Evolutionary conservation across 2,329 filamentous ascomycete genomes (phyloP), one percentile per base, ranked within the genome.

Genomic region (Penicillium sp.): DNA sequence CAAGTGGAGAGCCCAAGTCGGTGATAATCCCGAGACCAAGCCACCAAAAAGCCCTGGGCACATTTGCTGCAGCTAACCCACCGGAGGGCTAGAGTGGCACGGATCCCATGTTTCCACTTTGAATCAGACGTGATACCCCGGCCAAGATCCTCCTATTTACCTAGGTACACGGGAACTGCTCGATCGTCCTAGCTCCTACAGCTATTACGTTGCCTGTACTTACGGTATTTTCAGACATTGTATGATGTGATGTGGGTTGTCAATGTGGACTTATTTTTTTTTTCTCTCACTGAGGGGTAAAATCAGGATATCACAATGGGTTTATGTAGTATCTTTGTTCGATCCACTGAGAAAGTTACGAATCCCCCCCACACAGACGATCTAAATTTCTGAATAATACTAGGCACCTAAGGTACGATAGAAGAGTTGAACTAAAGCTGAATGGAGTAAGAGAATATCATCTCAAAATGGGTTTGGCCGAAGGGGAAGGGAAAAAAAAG

Each of bases 11-110:
- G 36, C 53, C 57, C 25, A 61, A 57, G 54, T 60, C 58, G 61
- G 58, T 59, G 55, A 61, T 64, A 55, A 56, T 57, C 58, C 64
- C 64, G 61, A 60, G n/a, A 62, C 43, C 54, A 62, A 62, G 60
- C 58, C 55, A 57, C 55, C 51, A 34, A 16, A 51, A 51, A 52
- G 52, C 44, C 61, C 31, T 6, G 31, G 31, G 31, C 54, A 50
- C 55, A 3, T 13, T 34, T 29, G 36, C 62, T 64, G 62, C 62
- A 66, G 46, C 61, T 65, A 65, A 50, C 49, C 53, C 55, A 63
- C 58, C 47, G 55, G 48, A 50, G 56, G 59, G 57, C 44, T 55
- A 46, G 33, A 41, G 53, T 36, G 45, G 34, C 36, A 52, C 53
- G 50, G 50, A 53, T 23, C 23, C 23, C 23, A 23, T 53, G 25